These are phyloP conservation scores for Gaultheria prostrata DNA, from an alignment of 148 eudicot genomes.

Conservation along the genomic window DNA sequence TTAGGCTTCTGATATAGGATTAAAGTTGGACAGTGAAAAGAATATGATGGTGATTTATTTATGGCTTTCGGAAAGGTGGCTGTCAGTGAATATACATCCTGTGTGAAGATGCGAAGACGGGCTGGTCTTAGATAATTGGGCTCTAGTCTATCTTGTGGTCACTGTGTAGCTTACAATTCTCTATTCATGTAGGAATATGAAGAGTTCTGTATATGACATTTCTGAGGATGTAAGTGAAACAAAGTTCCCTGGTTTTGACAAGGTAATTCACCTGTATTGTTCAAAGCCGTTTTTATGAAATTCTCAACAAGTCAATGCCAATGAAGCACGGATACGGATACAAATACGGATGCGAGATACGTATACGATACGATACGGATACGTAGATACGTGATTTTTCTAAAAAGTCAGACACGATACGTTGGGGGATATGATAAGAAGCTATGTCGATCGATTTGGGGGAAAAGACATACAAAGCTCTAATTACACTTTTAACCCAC, in stretches of 20 bases:
- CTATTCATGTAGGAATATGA: constrained; percentile 63
- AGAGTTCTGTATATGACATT: constrained; percentile 66
- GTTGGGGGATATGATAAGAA: too few species aligned
- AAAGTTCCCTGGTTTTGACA: constrained; percentile 62
- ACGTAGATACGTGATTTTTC: too few species aligned
- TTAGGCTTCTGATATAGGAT: not conserved
- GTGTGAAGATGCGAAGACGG: not conserved
- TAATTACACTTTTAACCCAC: too few species aligned
- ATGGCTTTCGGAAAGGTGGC: not conserved
- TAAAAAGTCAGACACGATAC: too few species aligned
- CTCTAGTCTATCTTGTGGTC: not conserved
- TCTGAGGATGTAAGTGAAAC: constrained; percentile 66
- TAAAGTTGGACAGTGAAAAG: not conserved
- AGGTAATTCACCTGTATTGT: constrained; percentile 44
- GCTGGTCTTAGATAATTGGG: not conserved
- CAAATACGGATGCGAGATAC: too few species aligned
- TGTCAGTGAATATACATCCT: not conserved
- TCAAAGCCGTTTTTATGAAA: not conserved
- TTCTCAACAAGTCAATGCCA: constrained; percentile 5
- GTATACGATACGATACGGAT: too few species aligned
- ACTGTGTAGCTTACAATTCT: constrained; percentile 8
- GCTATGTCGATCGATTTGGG: too few species aligned
- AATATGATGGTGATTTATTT: not conserved
- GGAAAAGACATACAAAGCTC: too few species aligned
- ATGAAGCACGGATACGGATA: too few species aligned